Evolutionary conservation across 106 monocot species (phyloP).

Genomic region (Posidonia australis): DNA sequence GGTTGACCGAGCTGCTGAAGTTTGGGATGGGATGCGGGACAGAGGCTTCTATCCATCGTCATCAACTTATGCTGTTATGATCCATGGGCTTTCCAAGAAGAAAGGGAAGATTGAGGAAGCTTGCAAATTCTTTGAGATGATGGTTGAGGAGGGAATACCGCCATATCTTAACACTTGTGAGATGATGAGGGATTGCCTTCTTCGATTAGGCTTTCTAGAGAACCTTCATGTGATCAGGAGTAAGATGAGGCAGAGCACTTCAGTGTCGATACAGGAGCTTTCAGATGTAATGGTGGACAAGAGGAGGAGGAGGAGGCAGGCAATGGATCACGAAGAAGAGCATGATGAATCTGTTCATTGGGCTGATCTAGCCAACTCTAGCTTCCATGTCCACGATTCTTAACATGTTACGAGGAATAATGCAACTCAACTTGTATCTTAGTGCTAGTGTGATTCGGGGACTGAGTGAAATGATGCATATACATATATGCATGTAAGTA

Average conservation of each 20-base stretch:
- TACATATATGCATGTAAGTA: too few relatives aligned
- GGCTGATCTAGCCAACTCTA: background rate
- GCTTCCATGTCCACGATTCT: background rate
- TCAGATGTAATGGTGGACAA: conserved; percentile 29
- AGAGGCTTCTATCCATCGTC: conserved; percentile 57
- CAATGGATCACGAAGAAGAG: background rate
- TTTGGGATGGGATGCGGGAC: conserved; percentile 75
- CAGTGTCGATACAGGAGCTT: conserved; percentile 58
- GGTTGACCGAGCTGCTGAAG: conserved; percentile 51
- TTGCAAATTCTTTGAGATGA: conserved; percentile 59
- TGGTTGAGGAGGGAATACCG: conserved; percentile 85
- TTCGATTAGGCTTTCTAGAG: conserved; percentile 31
- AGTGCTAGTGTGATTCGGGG: too few relatives aligned
- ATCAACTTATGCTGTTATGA: conserved; percentile 68
- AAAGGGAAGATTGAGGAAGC: conserved; percentile 56
- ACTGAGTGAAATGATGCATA: too few relatives aligned
- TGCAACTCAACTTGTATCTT: too few relatives aligned
- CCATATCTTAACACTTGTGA: conserved; percentile 79
- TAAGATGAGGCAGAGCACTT: conserved; percentile 71
- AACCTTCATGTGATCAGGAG: conserved; percentile 29
- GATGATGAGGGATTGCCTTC: conserved; percentile 47
- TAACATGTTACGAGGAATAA: too few relatives aligned
- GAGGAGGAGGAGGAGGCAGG: background rate
- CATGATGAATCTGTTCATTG: background rate
- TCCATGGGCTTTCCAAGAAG: conserved; percentile 80